Evolutionary conservation across 371 early-diverging fungal genomes (phyloP).

Genomic region (Saksenaea vasiformis): DNA sequence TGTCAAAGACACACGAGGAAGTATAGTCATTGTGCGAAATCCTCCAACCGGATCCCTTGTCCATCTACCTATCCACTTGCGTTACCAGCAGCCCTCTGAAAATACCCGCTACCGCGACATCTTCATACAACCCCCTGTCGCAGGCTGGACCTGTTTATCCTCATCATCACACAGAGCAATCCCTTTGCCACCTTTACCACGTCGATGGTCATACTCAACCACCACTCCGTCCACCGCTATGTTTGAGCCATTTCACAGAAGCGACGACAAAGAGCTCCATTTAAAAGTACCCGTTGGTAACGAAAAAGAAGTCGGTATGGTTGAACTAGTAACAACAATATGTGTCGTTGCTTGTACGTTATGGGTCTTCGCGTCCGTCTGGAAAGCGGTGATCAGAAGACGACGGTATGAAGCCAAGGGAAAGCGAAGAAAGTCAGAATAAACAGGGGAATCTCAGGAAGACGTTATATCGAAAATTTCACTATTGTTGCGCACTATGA

Average conservation of each 20-base stretch:
- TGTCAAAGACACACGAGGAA: constrained; percentile 39
- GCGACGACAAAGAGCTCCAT: not conserved
- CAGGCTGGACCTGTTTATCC: constrained; percentile 43
- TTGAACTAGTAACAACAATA: constrained; percentile 32
- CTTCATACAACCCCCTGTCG: constrained; percentile 26
- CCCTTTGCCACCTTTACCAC: constrained; percentile 4
- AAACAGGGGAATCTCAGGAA: not conserved
- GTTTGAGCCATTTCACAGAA: constrained; percentile 2
- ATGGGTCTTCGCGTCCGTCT: constrained; percentile 34
- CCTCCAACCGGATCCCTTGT: constrained; percentile 1
- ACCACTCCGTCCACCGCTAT: not conserved
- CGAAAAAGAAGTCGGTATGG: constrained; percentile 23
- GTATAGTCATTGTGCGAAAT: constrained; percentile 38
- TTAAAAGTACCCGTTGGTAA: constrained; percentile 44
- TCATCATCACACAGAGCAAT: constrained; percentile 11
- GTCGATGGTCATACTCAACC: not conserved
- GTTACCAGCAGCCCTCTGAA: constrained; percentile 44
- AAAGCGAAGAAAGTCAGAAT: constrained; percentile 51
- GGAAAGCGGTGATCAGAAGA: constrained; percentile 27
- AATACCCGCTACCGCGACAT: constrained; percentile 25
- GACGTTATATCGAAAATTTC: not conserved
- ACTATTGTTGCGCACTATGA: not conserved
- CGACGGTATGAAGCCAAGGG: constrained; percentile 48
- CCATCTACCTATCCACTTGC: constrained; percentile 45
- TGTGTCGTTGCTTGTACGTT: constrained; percentile 27